These are phyloP conservation scores for Chalciporus piperatus DNA, from an alignment of 768 basidiomycete species.

Conservation along the genomic window DNA sequence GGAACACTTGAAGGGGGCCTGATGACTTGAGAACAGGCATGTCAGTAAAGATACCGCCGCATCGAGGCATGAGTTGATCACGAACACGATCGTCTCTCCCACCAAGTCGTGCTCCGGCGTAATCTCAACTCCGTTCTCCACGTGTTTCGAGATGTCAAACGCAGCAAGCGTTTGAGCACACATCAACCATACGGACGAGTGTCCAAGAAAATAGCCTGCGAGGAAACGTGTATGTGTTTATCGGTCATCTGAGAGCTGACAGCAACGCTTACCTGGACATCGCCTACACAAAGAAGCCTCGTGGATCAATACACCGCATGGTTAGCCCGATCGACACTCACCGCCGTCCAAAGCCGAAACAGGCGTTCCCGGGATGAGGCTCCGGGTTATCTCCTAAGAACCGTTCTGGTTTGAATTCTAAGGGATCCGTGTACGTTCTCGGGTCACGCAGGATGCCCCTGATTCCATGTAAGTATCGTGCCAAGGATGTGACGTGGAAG, in stretches of 20 bases:
- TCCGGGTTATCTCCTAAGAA: conserved; percentile 19
- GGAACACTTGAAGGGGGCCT: conserved; percentile 12
- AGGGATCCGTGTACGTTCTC: conserved; percentile 14
- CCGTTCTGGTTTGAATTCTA: conserved; percentile 23
- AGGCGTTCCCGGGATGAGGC: conserved; percentile 7
- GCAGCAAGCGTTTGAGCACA: conserved; percentile 38
- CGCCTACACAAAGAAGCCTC: not conserved
- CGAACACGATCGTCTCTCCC: conserved; percentile 11
- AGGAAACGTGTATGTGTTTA: not conserved
- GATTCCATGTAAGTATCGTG: not conserved
- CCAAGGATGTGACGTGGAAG: not conserved
- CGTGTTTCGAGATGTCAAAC: conserved; percentile 40
- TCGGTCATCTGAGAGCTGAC: too few species aligned
- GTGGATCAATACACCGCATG: not conserved
- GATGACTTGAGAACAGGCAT: not conserved
- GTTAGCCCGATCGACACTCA: not conserved
- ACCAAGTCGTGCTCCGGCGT: conserved; percentile 41
- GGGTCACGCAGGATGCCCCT: conserved; percentile 22
- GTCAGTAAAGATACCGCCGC: not conserved
- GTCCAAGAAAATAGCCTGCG: conserved; percentile 26
- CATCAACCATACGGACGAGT: conserved; percentile 24
- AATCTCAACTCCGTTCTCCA: conserved; percentile 40
- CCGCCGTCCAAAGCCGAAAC: conserved; percentile 22
- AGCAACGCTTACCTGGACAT: conserved; percentile 11
- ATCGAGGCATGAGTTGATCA: not conserved